These are phyloP conservation scores for Plantago ovata DNA, from an alignment of 257 asterid species.

Conservation along the genomic window DNA sequence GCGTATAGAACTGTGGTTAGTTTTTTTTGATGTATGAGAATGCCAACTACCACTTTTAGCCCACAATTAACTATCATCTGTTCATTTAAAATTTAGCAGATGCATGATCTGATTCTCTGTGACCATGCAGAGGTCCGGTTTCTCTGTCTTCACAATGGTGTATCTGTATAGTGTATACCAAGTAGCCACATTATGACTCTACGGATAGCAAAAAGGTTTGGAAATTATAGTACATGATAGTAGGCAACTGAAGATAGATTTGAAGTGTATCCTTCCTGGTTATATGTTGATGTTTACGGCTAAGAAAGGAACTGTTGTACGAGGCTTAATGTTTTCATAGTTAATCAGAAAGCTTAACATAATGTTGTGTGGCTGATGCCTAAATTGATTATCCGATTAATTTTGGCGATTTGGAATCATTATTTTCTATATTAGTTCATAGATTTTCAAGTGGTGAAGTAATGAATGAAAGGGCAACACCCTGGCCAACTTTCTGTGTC, in stretches of 20 bases:
- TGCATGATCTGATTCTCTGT: background rate
- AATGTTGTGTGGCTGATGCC: slow-evolving; percentile 11
- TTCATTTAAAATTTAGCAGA: background rate
- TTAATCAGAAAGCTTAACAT: slow-evolving; percentile 13
- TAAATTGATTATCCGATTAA: background rate
- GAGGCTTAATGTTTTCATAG: slow-evolving; percentile 9
- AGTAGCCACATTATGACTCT: slow-evolving; percentile 29
- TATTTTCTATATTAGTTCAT: background rate
- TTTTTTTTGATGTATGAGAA: background rate
- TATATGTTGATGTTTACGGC: background rate
- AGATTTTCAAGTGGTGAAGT: background rate
- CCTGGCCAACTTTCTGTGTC: too few relatives aligned
- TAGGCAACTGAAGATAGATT: slow-evolving; percentile 3
- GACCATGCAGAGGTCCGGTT: slow-evolving; percentile 61
- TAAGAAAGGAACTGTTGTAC: background rate
- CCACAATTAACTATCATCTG: background rate
- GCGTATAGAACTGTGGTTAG: background rate
- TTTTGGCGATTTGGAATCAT: slow-evolving; percentile 14
- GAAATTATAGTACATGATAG: slow-evolving; percentile 12
- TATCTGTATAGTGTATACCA: slow-evolving; percentile 53
- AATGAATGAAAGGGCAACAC: background rate
- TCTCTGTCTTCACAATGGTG: slow-evolving; percentile 55
- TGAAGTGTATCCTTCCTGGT: slow-evolving; percentile 7
- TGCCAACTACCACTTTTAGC: background rate
- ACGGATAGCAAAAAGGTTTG: slow-evolving; percentile 8